Percentiles rank a stretch among this genome's conserved stretches.
These are phyloP conservation scores for Neopestalotiopsis clavispora DNA, from an alignment of 2,329 filamentous ascomycete species.

Conservation along the genomic window DNA sequence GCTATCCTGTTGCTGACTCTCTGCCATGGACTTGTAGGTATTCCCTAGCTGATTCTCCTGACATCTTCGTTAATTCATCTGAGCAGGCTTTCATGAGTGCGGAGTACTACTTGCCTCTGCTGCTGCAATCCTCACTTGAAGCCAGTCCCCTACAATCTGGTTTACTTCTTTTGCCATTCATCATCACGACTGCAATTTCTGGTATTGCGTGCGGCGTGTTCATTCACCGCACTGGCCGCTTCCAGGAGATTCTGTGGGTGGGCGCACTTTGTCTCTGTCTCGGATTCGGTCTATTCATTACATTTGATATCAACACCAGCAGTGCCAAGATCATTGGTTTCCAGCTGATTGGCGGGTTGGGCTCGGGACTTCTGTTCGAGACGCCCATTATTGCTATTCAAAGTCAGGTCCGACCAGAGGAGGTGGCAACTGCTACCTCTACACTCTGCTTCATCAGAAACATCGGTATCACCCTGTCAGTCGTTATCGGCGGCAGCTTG, in stretches of 20 bases:
- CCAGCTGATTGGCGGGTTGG: conserved; percentile 7
- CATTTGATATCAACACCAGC: background rate
- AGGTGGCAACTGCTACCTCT: conserved; percentile 8
- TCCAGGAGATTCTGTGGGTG: conserved; percentile 4
- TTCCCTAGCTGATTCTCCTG: background rate
- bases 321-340: conserved; percentile 1
- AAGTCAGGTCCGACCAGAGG: background rate
- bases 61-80: background rate
- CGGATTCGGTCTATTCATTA: conserved; percentile 8
- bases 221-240: conserved; percentile 9
- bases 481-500: conserved; percentile 8
- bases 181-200: conserved; percentile 6
- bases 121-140: conserved; percentile 1
- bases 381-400: conserved; percentile 15
- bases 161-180: conserved; percentile 5
- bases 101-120: conserved; percentile 13
- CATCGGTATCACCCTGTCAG: conserved; percentile 5
- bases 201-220: conserved; percentile 6
- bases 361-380: conserved; percentile 9
- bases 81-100: background rate
- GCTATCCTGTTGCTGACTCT: conserved; percentile 4
- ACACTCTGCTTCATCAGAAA: conserved; percentile 12
- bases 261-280: background rate
- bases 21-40: conserved; percentile 8
- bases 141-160: background rate